Evolutionary conservation across 139 green algal genomes (phyloP), one percentile per base, ranked within the genome.

Genomic region (Trebouxia sp.): DNA sequence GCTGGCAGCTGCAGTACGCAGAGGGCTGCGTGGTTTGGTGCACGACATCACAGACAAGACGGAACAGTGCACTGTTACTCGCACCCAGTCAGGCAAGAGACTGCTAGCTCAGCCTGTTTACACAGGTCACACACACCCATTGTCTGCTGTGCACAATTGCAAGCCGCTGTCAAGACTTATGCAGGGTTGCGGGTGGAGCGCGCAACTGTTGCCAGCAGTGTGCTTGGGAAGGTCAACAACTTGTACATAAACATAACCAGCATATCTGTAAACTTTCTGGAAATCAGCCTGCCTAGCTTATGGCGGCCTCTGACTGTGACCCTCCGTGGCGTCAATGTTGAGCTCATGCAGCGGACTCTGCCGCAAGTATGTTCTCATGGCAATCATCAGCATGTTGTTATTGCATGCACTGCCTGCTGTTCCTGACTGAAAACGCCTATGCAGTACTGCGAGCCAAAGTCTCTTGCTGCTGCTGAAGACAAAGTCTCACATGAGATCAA

Each of bases 281-380:
- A 87, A n/a, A 12, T 91, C 24, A 35, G 76, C 12, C 55, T 91
- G 26, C 85, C 87, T 15, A 83, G 76, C 1, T 75, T 79, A 28
- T 65, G 41, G 3, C 76, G 58, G 0, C 85, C 87, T 28, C 37
- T 90, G 24, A 28, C 62, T 14, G 32, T 91, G 1, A 39, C 43
- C 1, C 1, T 83, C 0, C 20, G 14, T 5, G 80, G 85, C 0
- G 20, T 90, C 6, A 42, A 53, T 28, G 42, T 83, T 1, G 56
- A 81, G 42, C 66, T 91, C 50, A 72, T 83, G 69, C 87, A 91
- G 75, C 74, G 84, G 7, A 58, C 55, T 28, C 50, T 91, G 50
- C 87, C 87, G 5, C 42, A 86, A 79, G 84, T 89, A 56, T 53
- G 15, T 15, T 0, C 10, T 38, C 55, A 17, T 30, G 17, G 5